Conservation (phyloP, 768 basidiomycete genomes). For the Hygrocybe coccinea region DNA sequence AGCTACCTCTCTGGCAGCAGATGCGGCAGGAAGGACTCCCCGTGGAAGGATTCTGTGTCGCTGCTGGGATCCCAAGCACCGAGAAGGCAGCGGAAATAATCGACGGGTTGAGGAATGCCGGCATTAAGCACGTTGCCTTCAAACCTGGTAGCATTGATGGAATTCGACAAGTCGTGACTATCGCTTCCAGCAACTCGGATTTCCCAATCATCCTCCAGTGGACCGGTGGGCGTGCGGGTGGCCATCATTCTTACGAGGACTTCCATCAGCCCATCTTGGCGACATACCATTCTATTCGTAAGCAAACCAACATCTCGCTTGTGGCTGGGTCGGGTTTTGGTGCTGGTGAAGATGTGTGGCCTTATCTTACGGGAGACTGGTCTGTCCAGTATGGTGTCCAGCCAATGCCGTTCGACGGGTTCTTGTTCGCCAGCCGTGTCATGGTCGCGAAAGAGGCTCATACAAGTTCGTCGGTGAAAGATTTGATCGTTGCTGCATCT, state of each 20-base stretch:
- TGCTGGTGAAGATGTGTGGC: slow-evolving; percentile 90
- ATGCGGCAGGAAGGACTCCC: slow-evolving; percentile 94
- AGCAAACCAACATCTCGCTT: slow-evolving; percentile 81
- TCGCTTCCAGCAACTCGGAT: slow-evolving; percentile 88
- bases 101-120: slow-evolving; percentile 67
- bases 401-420: slow-evolving; percentile 98
- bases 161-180: slow-evolving; percentile 94
- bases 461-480: slow-evolving; percentile 90
- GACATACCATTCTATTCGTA: slow-evolving; percentile 87
- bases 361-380: slow-evolving; percentile 96
- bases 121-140: slow-evolving; percentile 95
- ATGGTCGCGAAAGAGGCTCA: slow-evolving; percentile 99
- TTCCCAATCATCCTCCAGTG: slow-evolving; percentile 98
- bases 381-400: slow-evolving; percentile 78
- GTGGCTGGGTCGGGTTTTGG: slow-evolving; percentile 89
- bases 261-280: slow-evolving; percentile 93
- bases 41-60: slow-evolving; percentile 98
- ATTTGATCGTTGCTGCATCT: slow-evolving; percentile 90
- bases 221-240: slow-evolving; percentile 98
- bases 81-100: slow-evolving; percentile 99
- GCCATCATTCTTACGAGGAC: slow-evolving; percentile 97
- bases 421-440: slow-evolving; percentile 92
- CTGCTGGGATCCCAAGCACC: slow-evolving; percentile 92
- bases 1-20: slow-evolving; percentile 96
- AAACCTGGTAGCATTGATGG: slow-evolving; percentile 98